These are phyloP conservation scores for Madurella fahalii DNA, from an alignment of 2,329 filamentous ascomycete genomes.

Conservation along the genomic window DNA sequence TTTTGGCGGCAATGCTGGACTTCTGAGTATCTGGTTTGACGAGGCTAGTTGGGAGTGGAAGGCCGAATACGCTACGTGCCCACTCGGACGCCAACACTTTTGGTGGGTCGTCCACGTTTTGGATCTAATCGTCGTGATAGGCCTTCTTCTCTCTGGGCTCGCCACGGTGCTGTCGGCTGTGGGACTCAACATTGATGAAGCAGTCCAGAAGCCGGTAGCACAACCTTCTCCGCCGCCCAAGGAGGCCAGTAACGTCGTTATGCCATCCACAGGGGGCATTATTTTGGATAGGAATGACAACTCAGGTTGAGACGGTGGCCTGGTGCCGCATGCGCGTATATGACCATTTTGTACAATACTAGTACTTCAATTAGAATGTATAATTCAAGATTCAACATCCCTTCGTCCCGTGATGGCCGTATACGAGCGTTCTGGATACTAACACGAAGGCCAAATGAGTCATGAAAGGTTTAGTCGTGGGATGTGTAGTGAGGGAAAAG, in stretches of 20 bases:
- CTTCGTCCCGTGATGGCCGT: too few species aligned
- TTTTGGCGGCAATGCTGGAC: slow-evolving; percentile 84
- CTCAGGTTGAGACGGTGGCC: too few species aligned
- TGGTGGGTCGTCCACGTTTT: slow-evolving; percentile 90
- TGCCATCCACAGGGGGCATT: neutral
- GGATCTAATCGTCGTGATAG: slow-evolving; percentile 49
- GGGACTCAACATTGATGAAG: slow-evolving; percentile 11
- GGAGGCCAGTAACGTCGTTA: neutral
- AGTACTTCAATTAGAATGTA: too few species aligned
- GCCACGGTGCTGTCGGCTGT: slow-evolving; percentile 23
- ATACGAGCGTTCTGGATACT: too few species aligned
- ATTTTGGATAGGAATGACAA: too few species aligned
- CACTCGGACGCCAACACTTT: slow-evolving; percentile 78
- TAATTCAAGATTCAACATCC: too few species aligned
- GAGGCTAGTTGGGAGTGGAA: slow-evolving; percentile 67
- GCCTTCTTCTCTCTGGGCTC: slow-evolving; percentile 17
- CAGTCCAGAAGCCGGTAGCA: neutral
- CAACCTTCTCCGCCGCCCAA: neutral
- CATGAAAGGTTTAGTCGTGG: too few species aligned
- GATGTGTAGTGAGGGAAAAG: too few species aligned
- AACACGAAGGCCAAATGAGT: too few species aligned
- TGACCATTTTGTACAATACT: too few species aligned
- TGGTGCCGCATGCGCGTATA: too few species aligned
- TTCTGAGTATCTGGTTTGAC: slow-evolving; percentile 90
- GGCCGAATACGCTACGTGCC: slow-evolving; percentile 75